phyloP scores from a whole-genome alignment of 2,329 filamentous ascomycete genomes.

The Botrytis pseudocinerea region DNA sequence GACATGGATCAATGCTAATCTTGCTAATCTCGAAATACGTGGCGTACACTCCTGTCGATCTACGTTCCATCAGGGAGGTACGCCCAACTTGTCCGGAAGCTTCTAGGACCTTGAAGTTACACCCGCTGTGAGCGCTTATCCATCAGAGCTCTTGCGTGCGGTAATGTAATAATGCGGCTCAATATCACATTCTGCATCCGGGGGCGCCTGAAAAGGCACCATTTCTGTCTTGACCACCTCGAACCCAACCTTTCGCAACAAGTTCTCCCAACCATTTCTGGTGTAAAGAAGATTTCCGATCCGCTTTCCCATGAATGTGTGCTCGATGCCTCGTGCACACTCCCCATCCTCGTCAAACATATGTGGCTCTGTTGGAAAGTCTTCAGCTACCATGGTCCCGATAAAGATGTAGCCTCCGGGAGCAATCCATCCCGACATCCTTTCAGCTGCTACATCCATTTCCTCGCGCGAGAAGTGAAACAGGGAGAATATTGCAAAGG shows the following conservation, averaged over 20 bases:
- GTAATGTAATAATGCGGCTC: slow-evolving; percentile 18
- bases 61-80: not conserved
- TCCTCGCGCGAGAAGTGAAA: slow-evolving; percentile 24
- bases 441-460: slow-evolving; percentile 20
- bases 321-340: slow-evolving; percentile 12
- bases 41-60: not conserved
- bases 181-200: slow-evolving; percentile 10
- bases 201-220: not conserved
- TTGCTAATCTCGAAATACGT: not conserved
- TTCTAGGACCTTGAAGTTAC: not conserved
- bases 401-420: slow-evolving; percentile 28
- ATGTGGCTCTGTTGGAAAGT: slow-evolving; percentile 3
- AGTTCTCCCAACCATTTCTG: slow-evolving; percentile 4
- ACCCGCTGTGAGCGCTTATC: not conserved
- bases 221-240: slow-evolving; percentile 14
- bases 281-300: slow-evolving; percentile 1
- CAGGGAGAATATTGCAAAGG: slow-evolving; percentile 28
- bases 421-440: slow-evolving; percentile 26
- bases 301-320: slow-evolving; percentile 10
- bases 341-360: slow-evolving; percentile 11
- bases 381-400: slow-evolving; percentile 25
- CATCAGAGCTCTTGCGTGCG: not conserved
- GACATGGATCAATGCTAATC: not conserved
- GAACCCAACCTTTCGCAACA: slow-evolving; percentile 6
- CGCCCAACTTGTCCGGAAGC: not conserved